phyloP scores from a whole-genome alignment of 495 filamentous ascomycete genomes.

The Parathielavia hyrcaniae region DNA sequence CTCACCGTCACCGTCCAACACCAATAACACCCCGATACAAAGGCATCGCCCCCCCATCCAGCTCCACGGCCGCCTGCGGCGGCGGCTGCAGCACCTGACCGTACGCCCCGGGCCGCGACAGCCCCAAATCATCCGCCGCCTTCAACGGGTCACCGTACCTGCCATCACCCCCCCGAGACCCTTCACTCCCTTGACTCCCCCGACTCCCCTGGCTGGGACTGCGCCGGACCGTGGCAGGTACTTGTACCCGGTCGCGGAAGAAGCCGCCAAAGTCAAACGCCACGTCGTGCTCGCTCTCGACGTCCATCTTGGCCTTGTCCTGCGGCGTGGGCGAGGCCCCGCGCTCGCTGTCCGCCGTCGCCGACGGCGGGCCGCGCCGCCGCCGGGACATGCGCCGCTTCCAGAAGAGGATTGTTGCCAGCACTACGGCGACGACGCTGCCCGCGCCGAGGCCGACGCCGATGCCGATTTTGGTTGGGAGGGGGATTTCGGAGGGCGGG shows the following conservation, averaged over 20 bases:
- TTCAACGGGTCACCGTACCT: not conserved
- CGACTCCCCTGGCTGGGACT: not conserved
- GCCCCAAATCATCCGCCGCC: not conserved
- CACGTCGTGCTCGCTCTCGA: conserved; percentile 28
- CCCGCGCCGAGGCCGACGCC: conserved; percentile 21
- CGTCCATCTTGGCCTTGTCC: conserved; percentile 25
- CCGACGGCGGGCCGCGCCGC: not conserved
- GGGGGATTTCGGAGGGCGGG: conserved; percentile 8
- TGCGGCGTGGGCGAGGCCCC: not conserved
- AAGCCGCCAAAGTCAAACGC: conserved; percentile 27
- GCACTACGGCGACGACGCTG: conserved; percentile 6
- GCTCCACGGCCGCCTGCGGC: not conserved
- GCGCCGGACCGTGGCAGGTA: not conserved
- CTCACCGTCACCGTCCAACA: conserved; percentile 6
- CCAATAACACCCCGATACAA: conserved; percentile 11
- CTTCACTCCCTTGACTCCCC: not conserved
- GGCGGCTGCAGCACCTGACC: not conserved
- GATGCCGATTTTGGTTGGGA: conserved; percentile 23
- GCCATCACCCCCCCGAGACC: not conserved
- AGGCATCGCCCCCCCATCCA: not conserved
- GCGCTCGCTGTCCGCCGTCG: not conserved
- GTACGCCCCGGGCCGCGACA: not conserved
- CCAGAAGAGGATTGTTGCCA: conserved; percentile 16
- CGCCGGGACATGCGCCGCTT: conserved; percentile 18
- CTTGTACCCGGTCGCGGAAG: conserved; percentile 8